Evolutionary conservation across 192 early-diverging fungal species (phyloP).

Genomic region (Dimargaris xerosporica): DNA sequence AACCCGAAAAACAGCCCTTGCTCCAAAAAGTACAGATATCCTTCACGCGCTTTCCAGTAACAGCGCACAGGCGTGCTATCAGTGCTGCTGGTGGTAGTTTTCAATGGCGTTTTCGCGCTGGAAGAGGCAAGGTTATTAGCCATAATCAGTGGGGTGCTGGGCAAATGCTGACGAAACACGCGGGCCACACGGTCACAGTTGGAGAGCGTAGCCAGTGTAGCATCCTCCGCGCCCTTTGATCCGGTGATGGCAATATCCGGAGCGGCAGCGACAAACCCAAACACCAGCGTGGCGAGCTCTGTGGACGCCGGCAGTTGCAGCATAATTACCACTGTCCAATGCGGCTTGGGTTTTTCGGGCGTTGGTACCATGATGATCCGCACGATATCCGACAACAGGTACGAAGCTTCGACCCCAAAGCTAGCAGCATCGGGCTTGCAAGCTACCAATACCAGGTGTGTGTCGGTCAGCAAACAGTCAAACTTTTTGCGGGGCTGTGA

Average conservation of each 20-base stretch:
- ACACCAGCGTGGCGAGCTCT: constrained; percentile 5
- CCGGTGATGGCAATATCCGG: background rate
- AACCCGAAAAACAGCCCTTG: constrained; percentile 34
- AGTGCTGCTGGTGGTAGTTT: constrained; percentile 8
- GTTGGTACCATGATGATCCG: constrained; percentile 10
- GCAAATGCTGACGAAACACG: background rate
- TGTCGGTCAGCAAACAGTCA: background rate
- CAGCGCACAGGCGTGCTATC: background rate
- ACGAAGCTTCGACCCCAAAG: background rate
- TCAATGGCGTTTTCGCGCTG: background rate
- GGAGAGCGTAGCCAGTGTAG: background rate
- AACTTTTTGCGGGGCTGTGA: constrained; percentile 2
- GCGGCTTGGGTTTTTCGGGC: constrained; percentile 14
- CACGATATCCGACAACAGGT: background rate
- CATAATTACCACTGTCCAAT: constrained; percentile 8
- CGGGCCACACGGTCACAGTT: background rate
- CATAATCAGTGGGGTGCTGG: constrained; percentile 2
- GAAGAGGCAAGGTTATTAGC: too few relatives aligned
- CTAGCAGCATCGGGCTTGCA: background rate
- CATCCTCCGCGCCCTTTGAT: too few relatives aligned
- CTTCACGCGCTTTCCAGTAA: constrained; percentile 21
- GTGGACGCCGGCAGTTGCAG: background rate
- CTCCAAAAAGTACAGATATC: constrained; percentile 25
- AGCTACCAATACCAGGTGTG: background rate
- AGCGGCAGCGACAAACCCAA: constrained; percentile 4